Percentiles rank a stretch among this genome's conserved stretches.
These are phyloP conservation scores for Daedaleopsis nitida DNA, from an alignment of 768 basidiomycete genomes.

Conservation along the genomic window DNA sequence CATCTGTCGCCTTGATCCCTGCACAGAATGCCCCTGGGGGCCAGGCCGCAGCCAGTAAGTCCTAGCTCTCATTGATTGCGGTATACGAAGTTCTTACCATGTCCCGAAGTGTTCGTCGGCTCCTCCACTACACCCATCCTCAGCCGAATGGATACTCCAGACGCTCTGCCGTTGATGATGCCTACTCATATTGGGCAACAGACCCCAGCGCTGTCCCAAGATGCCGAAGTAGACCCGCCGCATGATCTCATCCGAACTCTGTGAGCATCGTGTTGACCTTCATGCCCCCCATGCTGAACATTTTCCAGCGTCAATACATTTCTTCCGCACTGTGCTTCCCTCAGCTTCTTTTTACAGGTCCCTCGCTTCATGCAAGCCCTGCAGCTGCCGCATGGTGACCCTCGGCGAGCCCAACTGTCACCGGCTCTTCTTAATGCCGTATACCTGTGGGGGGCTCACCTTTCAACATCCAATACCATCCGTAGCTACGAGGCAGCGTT, in stretches of 20 bases:
- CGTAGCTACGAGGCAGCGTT: slow-evolving; percentile 39
- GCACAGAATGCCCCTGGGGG: not conserved
- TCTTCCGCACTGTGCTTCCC: slow-evolving; percentile 52
- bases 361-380: slow-evolving; percentile 43
- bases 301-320: slow-evolving; percentile 37
- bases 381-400: slow-evolving; percentile 14
- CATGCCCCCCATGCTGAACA: slow-evolving; percentile 1
- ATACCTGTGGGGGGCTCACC: slow-evolving; percentile 33
- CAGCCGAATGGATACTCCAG: slow-evolving; percentile 4
- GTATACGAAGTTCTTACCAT: not conserved
- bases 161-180: slow-evolving; percentile 1
- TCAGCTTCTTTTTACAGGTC: slow-evolving; percentile 65
- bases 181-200: not conserved
- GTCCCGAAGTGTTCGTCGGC: not conserved
- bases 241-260: slow-evolving; percentile 14
- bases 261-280: slow-evolving; percentile 2
- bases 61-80: too few relatives aligned
- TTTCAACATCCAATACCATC: slow-evolving; percentile 23
- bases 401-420: slow-evolving; percentile 28
- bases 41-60: slow-evolving; percentile 1
- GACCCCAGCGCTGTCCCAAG: slow-evolving; percentile 11
- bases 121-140: slow-evolving; percentile 9
- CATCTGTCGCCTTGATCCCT: slow-evolving; percentile 15
- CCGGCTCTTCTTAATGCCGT: slow-evolving; percentile 47
- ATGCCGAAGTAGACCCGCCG: slow-evolving; percentile 17